A percentile compares a stretch with the other conserved stretches of the same genome.
These are phyloP conservation scores for Sporothrix protearum DNA, from an alignment of 2,329 filamentous ascomycete species.

Conservation along the genomic window DNA sequence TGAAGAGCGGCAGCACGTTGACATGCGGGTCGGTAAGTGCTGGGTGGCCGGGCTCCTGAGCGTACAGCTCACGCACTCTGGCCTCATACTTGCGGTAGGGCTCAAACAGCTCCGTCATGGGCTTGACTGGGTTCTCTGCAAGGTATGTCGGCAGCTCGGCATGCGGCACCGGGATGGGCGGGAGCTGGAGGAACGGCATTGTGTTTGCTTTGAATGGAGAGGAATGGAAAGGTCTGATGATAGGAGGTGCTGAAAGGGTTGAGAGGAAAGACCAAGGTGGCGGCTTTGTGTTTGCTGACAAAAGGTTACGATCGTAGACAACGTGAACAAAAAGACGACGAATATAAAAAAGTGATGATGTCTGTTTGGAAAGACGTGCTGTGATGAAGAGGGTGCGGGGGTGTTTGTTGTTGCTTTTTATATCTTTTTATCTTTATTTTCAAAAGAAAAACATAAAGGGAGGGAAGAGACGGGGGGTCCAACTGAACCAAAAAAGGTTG, in stretches of 20 bases:
- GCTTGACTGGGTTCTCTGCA: constrained; percentile 48
- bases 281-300: not conserved
- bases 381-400: too few species aligned
- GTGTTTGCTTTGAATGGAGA: not conserved
- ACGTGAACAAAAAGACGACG: not conserved
- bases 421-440: not conserved
- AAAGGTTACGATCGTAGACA: not conserved
- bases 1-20: constrained; percentile 66
- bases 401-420: too few species aligned
- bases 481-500: not conserved
- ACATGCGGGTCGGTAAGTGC: constrained; percentile 54
- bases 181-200: constrained; percentile 36
- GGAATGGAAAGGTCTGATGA: not conserved
- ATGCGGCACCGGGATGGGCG: constrained; percentile 47
- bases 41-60: constrained; percentile 61
- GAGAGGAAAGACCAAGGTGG: not conserved
- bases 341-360: not conserved
- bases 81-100: constrained; percentile 68
- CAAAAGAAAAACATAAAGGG: not conserved
- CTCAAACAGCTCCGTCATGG: constrained; percentile 56
- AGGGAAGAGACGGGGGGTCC: not conserved
- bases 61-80: constrained; percentile 63
- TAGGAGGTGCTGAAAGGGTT: not conserved
- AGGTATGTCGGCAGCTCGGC: constrained; percentile 52
- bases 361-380: too few species aligned